These are phyloP conservation scores for Neurospora sp. DNA, from an alignment of 2,329 filamentous ascomycete species.

Conservation along the genomic window DNA sequence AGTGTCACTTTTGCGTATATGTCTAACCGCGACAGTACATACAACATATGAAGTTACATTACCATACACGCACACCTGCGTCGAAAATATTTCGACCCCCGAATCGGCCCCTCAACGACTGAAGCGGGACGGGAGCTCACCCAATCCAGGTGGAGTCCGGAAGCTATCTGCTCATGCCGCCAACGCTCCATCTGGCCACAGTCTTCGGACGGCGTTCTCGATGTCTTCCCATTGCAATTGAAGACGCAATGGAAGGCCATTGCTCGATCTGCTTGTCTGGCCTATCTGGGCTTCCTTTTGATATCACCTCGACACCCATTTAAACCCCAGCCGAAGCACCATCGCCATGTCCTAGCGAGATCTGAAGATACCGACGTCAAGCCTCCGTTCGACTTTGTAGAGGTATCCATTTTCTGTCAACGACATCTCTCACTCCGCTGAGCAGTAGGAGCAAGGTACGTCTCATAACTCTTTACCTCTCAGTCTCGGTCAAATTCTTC, in stretches of 20 bases:
- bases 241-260: neutral
- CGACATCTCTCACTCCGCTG: neutral
- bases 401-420: neutral
- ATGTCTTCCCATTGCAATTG: neutral
- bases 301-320: neutral
- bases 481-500: neutral
- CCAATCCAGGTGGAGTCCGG: neutral
- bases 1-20: neutral
- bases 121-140: neutral
- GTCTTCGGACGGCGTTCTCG: neutral
- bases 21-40: neutral
- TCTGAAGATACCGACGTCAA: neutral
- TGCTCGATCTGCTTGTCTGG: neutral
- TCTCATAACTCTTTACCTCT: neutral
- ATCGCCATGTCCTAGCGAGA: neutral
- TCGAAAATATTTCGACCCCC: neutral
- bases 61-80: neutral
- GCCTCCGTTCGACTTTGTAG: neutral
- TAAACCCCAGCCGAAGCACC: neutral
- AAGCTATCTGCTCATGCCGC: neutral
- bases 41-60: neutral
- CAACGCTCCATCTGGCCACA: neutral
- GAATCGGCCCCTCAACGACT: neutral
- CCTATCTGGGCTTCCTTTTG: neutral
- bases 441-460: neutral